Base-by-base conservation (phyloP, 495 filamentous ascomycete species). In the Penicillium argentinense region DNA sequence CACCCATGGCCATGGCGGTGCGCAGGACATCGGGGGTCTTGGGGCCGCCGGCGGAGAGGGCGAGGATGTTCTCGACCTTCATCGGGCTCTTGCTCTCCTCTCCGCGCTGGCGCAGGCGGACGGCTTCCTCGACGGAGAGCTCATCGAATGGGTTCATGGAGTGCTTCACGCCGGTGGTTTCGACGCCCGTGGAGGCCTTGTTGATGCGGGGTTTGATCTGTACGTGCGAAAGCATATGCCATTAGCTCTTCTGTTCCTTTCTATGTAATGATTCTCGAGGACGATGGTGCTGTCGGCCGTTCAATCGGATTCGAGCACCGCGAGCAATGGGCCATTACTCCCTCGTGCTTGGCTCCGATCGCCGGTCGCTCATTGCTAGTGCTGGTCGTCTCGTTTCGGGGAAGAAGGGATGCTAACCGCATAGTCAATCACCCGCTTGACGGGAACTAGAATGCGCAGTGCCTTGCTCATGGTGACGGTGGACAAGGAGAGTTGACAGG, bases 361-460 rank as follows among this genome's bases (percentile, higher is more conserved):
- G 19, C 28, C 46, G 37, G 49, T 44, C 41, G 33, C 24, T 14
- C 40, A 30, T n/a, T n/a, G n/a, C n/a, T n/a, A n/a, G n/a, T n/a
- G 23, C 34, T 16, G 21, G 39, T 37, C 25, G 30, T 39, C 25
- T 32, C 32, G 23, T 39, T 25, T 45, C 22, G 14, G 19, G 34
- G 45, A 33, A 37, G 16, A 34, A 26, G 36, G 38, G 49, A 47
- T 53, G 69, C 85, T 67, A 73, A 97, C 92, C 53, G 93, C 91
- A 83, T 97, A 98, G 82, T 98, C 93, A 71, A 98, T 96, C 42
- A 98, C 93, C 78, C 93, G 78, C 78, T 98, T 98, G 43, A 98
- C 72, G 72, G 93, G 93, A 14, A 98, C 93, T 49, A 98, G 76
- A 66, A 98, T 97, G 64, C 91, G 80, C 51, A 98, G 58, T 33